Evolutionary conservation across 805 yeast genomes (phyloP).

Genomic region (Metschnikowia baotianmanensis): DNA sequence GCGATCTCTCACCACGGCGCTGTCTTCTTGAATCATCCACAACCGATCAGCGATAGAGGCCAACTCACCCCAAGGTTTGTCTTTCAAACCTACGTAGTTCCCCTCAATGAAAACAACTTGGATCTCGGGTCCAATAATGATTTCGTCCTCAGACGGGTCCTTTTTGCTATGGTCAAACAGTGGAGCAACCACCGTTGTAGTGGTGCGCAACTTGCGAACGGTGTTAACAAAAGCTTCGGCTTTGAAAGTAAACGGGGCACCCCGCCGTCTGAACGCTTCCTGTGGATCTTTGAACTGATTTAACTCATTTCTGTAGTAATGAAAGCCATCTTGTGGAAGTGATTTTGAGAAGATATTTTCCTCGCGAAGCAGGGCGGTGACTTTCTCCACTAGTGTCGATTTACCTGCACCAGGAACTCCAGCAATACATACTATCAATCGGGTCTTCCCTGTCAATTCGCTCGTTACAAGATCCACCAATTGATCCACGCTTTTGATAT

Average conservation of each 20-base stretch:
- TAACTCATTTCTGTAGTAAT: constrained; percentile 32
- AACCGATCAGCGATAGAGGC: constrained; percentile 38
- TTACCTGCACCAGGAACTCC: constrained; percentile 90
- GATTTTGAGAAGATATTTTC: constrained; percentile 19
- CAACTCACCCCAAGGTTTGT: constrained; percentile 59
- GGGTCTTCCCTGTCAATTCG: constrained; percentile 7
- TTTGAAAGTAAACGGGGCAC: constrained; percentile 87
- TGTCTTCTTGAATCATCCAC: constrained; percentile 52
- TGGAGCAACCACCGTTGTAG: constrained; percentile 50
- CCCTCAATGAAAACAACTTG: constrained; percentile 74
- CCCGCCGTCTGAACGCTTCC: constrained; percentile 63
- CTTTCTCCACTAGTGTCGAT: constrained; percentile 55
- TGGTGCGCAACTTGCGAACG: constrained; percentile 19
- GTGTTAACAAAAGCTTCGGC: constrained; percentile 36
- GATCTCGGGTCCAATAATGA: constrained; percentile 43
- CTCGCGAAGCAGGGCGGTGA: constrained; percentile 36
- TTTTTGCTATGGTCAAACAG: constrained; percentile 72
- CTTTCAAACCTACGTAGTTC: constrained; percentile 59
- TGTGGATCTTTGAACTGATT: constrained; percentile 49
- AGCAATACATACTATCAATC: constrained; percentile 58
- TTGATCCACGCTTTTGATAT: constrained; percentile 9
- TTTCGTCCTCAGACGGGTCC: constrained; percentile 65
- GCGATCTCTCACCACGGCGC: constrained; percentile 47
- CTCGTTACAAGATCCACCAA: constrained; percentile 10
- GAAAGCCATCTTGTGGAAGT: constrained; percentile 43